Base-by-base conservation (phyloP, 1,139 yeast species). In the Pichia terricola region DNA sequence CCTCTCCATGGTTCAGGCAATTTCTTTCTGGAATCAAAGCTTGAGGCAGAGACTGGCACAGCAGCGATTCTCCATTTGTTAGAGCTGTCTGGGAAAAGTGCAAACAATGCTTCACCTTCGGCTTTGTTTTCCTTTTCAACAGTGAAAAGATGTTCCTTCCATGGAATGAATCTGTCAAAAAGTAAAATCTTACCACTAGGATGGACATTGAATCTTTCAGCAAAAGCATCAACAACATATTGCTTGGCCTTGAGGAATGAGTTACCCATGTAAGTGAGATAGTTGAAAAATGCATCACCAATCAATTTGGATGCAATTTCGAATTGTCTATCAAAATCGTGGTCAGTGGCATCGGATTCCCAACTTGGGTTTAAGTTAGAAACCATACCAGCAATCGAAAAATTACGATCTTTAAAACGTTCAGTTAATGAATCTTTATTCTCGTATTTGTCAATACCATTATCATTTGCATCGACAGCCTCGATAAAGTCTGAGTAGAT, bases 1-100 rank as follows among this genome's bases (percentile, higher is more conserved):
- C 99, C 99, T 69, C 98, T 77, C 88, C 95, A 85, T 34, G 78
- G 73, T 62, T 84, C 94, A 27, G 96, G 96, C 51, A 91, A 72
- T 26, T 96, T 85, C 61, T 75, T 73, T 66, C 98, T 78, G 60
- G 87, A 85, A 52, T 80, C 85, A 61, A 91, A 94, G 22, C 94
- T 80, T 5, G 82, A 70, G 16, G 83, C 68, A 30, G 79, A 70
- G 30, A 81, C 72, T 16, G 95, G 81, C 27, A 91, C 96, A 4
- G 97, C 91, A 41, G 94, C 86, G 41, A 94, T 77, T 67, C 99
- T 77, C 94, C 95, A 88, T 45, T 79, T 77, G 39, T 70, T 68
- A 10, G 80, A 70, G 28, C 81, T 71, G 60, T 89, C 96, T 37
- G 79, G 69, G 65, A 87, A 91, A 46, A 91, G 67, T 2, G 87